Evolutionary conservation across 805 yeast species (phyloP), one percentile per base, ranked within the genome.

Genomic region (Jamesozyma piceae): DNA sequence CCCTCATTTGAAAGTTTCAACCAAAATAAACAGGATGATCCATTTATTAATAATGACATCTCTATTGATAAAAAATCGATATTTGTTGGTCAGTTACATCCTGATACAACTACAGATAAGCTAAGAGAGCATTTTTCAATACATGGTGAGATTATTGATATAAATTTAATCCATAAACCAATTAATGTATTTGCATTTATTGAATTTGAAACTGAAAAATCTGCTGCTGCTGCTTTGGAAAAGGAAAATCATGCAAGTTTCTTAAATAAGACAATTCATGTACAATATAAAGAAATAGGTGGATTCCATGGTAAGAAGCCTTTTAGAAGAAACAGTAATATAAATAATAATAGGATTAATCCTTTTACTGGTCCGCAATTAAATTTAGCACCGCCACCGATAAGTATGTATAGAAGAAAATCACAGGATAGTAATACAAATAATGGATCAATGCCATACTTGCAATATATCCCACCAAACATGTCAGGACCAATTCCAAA

Each of bases 221-320:
- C 92, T 19, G 95, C 95, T 6, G 94, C 92, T 4, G 72, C 84
- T 38, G 95, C 95, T 1, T 85, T 87, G 42, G 94, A 86, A 60
- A 71, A 79, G 47, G 92, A 84, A 56, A 86, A 88, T 57, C 95
- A 86, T 62, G 72, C 94, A 2, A 73, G 80, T 59, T 77, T 87
- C 55, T 65, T 76, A 53, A 77, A 75, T 44, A 80, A 74, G 58
- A 81, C 90, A 8, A 82, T 87, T 69, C 92, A 83, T 60, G 95
- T 87, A 37, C 94, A 85, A 61, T 84, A 81, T 57, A 74, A 84
- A 44, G 92, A 83, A 58, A 62, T 78, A 53, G 59, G 60, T 33
- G 53, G 55, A 11, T 35, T 43, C 20, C 52, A 52, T 42, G 42
- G 39, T 5, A 58, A 55, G 63, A 53, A 47, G 30, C 35, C 47